Evolutionary conservation across 164 flowering plant genomes (phyloP), one percentile per base, ranked within the genome.

Genomic region (Hamamelis virginiana): DNA sequence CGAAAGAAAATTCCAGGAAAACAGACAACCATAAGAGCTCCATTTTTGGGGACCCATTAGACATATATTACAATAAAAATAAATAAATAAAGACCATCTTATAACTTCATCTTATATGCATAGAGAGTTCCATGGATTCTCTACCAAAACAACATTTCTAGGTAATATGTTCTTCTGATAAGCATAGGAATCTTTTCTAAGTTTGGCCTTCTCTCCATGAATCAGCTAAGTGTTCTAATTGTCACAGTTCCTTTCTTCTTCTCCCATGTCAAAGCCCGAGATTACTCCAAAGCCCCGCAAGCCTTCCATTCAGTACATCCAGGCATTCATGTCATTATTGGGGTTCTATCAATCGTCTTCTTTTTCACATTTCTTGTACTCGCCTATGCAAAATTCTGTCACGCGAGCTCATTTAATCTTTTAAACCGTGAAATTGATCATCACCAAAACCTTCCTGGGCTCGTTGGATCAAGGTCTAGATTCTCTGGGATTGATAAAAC

Each of bases 401-500:
- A 60, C 22, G 13, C 33, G 3, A 19, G n/a, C 0, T 9, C 21
- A 3, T 18, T 19, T 25, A 22, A 48, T 59, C 65, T 33, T 1
- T 52, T 52, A 5, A 41, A 59, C 26, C 25, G n/a, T 6, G 27
- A 15, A 8, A 53, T 5, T 9, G 43, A 12, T 51, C 50, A 56
- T 5, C 33, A 38, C 13, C 72, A 47, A 23, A 59, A 28, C 62
- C 56, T 6, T 13, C 63, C 12, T 0, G 72, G 62, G 25, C 67
- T 74, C 12, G 28, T 41, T 19, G 25, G 68, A 48, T 22, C 64
- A 47, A 53, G 65, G 48, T 48, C 72, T 14, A 62, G 79, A 23
- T 62, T 52, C 41, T 68, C 76, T 12, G 76, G 78, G 55, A 71
- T 75, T n/a, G 78, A 75, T 27, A 71, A 44, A 56, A 56, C 46